Evolutionary conservation across 2,329 filamentous ascomycete genomes (phyloP), one percentile per base, ranked within the genome.

Genomic region (Aspergillus phoenicis): DNA sequence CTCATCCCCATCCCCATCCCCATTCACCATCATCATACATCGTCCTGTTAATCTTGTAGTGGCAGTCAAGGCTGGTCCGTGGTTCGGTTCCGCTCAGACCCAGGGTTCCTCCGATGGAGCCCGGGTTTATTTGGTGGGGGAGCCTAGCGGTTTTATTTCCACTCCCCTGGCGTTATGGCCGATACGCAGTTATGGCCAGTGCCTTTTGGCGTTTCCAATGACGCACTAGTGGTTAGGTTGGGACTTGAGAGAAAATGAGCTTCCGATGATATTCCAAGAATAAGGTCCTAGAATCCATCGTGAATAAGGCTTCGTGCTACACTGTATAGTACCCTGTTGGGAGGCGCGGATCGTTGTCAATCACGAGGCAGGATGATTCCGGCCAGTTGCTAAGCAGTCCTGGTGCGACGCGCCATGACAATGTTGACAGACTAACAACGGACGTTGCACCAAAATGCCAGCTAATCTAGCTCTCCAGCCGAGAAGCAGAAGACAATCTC

Each of bases 61-160:
- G 38, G 20, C 28, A 22, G 26, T 15, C 53, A 15, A 36, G 53
- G 39, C 10, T 56, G 39, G 53, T 56, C 53, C 53, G 41, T 56
- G 53, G 39, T 45, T 47, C 11, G 52, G 28, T 47, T 47, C 53
- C 53, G 53, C 53, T 56, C 28, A 56, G 53, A 56, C 53, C 53
- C 53, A 56, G 53, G 53, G 53, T 56, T 56, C 53, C 43, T 33
- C 53, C 53, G 53, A 56, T 56, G 53, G 53, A 45, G 53, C 53
- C 53, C 33, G 26, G 15, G 30, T 26, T 22, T 53, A 38, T 53
- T 39, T 39, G 38, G 36, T 53, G 30, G 30, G 30, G 49, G 20
- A 15, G 41, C 28, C 52, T 54, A 41, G 22, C 26, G 38, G 24
- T 45, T 45, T 56, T 56, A 45, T 56, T 56, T 56, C 53, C 53